phyloP scores from a whole-genome alignment of 2,329 filamentous ascomycete genomes.

The Exophiala phaeomuriformis region DNA sequence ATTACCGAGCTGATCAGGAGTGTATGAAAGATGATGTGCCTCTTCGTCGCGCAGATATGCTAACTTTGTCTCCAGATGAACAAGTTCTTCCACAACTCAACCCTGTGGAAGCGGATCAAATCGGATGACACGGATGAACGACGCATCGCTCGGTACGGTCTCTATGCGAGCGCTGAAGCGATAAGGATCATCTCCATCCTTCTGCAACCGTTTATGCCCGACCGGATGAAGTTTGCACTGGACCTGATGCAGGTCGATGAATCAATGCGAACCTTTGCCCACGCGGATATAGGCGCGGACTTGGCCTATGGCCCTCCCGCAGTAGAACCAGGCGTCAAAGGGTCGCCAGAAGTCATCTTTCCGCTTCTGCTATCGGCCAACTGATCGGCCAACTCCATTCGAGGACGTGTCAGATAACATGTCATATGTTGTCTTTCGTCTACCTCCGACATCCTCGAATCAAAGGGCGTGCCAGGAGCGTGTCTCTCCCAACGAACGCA shows the following conservation, averaged over 20 bases:
- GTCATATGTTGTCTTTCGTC: too few relatives aligned
- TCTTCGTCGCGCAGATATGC: not conserved
- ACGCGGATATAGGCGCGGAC: slow-evolving; percentile 59
- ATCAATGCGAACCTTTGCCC: slow-evolving; percentile 55
- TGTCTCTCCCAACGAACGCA: too few relatives aligned
- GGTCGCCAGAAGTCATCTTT: slow-evolving; percentile 9
- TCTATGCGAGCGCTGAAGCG: slow-evolving; percentile 68
- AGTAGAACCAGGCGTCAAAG: slow-evolving; percentile 34
- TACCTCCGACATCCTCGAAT: not conserved
- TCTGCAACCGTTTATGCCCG: slow-evolving; percentile 84
- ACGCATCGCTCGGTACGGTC: slow-evolving; percentile 47
- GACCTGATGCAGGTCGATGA: slow-evolving; percentile 67
- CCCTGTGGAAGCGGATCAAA: slow-evolving; percentile 60
- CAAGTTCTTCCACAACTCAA: slow-evolving; percentile 55
- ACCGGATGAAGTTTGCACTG: slow-evolving; percentile 63
- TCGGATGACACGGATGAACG: slow-evolving; percentile 28
- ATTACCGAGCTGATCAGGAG: slow-evolving; percentile 57
- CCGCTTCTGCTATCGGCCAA: slow-evolving; percentile 15
- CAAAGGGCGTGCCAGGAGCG: too few relatives aligned
- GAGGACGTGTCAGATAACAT: not conserved
- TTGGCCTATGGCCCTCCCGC: slow-evolving; percentile 56
- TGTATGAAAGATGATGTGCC: slow-evolving; percentile 38
- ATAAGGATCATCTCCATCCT: slow-evolving; percentile 75
- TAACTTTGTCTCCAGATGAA: slow-evolving; percentile 49
- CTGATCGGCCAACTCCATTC: not conserved